Evolutionary conservation across 768 basidiomycete species (phyloP), one percentile per base, ranked within the genome.

Genomic region (Boletus rubroflammeus): DNA sequence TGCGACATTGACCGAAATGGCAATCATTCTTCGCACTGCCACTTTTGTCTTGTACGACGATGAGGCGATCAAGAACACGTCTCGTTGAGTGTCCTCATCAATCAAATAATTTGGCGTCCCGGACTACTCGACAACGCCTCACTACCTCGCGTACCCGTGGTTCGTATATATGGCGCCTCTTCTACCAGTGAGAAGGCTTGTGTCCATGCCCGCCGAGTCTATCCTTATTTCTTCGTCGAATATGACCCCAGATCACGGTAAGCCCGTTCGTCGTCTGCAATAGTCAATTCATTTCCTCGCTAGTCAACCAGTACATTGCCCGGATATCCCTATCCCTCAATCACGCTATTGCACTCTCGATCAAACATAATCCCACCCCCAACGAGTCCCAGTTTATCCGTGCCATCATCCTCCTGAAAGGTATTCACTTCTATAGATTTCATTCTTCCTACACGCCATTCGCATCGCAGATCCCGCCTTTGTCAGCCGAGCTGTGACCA

Each of bases 351-450:
- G 86, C 88, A 2, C 72, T 93, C 43, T 91, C 92, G 5, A 70
- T 93, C 61, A 86, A 86, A 64, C 85, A 85, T 26, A 83, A 89
- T 52, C 88, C 87, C 0, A 64, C 77, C 9, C 70, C 73, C 6
- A 79, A 74, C 42, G n/a, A n/a, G n/a, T 79, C 82, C 17, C 81
- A 80, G 61, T 86, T 78, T 64, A 76, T 91, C 54, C 88, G 90
- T 14, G 85, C 85, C 23, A 79, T 97, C 38, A 67, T 92, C 44
- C 77, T 95, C 47, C 90, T 94, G 58, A 98, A 98, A 72, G 97
- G 93, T n/a, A 75, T 93, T 17, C 87, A 89, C 65, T 97, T 98
- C 72, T 98, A 98, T 71, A 95, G 97, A 9, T 98, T 94, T 68
- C 88, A 93, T 67, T 76, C 86, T 11, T 82, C 84, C 26, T 89